These are phyloP conservation scores for Tillandsia fasciculata DNA, from an alignment of 176 grass and related monocot species.

Conservation along the genomic window DNA sequence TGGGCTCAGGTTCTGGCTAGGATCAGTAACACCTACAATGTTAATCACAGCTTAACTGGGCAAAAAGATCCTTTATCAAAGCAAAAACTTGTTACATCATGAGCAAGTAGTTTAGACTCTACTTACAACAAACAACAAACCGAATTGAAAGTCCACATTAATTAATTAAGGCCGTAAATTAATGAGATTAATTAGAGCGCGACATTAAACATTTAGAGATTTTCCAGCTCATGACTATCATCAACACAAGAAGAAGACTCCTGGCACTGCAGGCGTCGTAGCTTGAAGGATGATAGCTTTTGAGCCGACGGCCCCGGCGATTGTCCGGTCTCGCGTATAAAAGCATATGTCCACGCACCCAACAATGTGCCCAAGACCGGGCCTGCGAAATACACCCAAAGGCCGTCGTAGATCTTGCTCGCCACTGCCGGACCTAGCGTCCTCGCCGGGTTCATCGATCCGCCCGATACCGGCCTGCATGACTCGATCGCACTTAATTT, in stretches of 20 bases:
- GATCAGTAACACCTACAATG: no score
- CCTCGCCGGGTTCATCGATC: slow-evolving; percentile 97
- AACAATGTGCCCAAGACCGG: slow-evolving; percentile 62
- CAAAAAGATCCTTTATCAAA: no score
- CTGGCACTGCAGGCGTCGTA: slow-evolving; percentile 74
- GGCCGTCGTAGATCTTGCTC: slow-evolving; percentile 51
- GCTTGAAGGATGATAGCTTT: slow-evolving; percentile 80
- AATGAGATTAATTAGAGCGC: not conserved
- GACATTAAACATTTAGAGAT: no score
- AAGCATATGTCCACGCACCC: slow-evolving; percentile 63
- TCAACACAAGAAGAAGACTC: not conserved
- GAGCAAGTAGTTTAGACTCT: no score
- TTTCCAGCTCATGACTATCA: not conserved
- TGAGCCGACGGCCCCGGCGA: slow-evolving; percentile 8
- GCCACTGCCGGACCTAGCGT: slow-evolving; percentile 86
- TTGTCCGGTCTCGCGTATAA: slow-evolving; percentile 48
- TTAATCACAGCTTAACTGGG: no score
- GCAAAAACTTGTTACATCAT: no score
- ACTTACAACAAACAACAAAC: no score
- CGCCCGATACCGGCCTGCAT: slow-evolving; percentile 90
- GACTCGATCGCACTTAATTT: slow-evolving; percentile 16
- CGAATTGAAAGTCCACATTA: no score
- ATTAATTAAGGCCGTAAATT: no score
- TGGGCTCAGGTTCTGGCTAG: no score
- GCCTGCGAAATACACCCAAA: slow-evolving; percentile 93